phyloP scores from a whole-genome alignment of 2,329 filamentous ascomycete genomes.

The Neoarthrinium moseri region DNA sequence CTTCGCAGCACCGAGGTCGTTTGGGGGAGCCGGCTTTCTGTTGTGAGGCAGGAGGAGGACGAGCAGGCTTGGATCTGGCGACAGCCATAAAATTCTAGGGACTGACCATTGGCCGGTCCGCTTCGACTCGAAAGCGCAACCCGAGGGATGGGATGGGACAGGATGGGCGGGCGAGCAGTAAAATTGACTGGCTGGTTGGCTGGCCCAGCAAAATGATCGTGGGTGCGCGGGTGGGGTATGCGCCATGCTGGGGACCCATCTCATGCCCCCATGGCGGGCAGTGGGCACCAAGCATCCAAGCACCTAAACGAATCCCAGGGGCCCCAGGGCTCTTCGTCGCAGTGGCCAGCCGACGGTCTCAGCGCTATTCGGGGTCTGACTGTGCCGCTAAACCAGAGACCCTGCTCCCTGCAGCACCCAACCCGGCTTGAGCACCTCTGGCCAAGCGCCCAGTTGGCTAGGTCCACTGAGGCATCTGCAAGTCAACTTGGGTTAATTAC shows the following conservation, averaged over 20 bases:
- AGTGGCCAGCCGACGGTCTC: conserved; percentile 3
- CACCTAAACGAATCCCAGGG: not conserved
- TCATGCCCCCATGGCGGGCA: no score
- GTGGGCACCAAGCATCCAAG: no score
- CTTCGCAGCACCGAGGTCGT: no score
- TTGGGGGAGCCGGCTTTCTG: not conserved
- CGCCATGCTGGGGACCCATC: no score
- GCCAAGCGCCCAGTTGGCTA: no score
- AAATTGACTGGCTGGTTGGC: conserved; percentile 4
- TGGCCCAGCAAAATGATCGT: not conserved
- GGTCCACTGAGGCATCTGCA: no score
- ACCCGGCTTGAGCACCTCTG: no score
- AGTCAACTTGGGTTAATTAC: no score
- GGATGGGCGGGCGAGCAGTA: not conserved
- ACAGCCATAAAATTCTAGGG: not conserved
- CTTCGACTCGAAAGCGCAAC: not conserved
- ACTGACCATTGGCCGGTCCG: conserved; percentile 3
- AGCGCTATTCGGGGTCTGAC: conserved; percentile 3
- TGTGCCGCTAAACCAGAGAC: not conserved
- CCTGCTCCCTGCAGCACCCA: not conserved
- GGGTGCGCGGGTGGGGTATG: not conserved
- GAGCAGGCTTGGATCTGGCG: not conserved
- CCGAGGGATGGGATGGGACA: not conserved
- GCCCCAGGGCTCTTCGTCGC: not conserved
- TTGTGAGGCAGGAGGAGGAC: not conserved